A percentile compares a stretch with the other conserved stretches of the same genome.
These are phyloP conservation scores for Xerophyta viscosa DNA, from an alignment of 106 monocot species.

Conservation along the genomic window DNA sequence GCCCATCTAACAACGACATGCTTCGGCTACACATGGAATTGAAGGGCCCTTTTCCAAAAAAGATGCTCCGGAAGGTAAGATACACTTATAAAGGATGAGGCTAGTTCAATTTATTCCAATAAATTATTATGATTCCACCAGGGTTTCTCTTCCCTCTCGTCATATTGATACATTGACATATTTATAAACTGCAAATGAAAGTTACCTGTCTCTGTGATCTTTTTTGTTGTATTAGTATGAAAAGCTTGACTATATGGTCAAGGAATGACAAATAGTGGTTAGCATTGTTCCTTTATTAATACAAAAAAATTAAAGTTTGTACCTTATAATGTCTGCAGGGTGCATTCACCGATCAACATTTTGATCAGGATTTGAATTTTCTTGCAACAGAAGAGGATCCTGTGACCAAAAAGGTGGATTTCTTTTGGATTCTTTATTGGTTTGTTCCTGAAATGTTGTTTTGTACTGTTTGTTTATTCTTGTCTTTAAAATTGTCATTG, in stretches of 20 bases:
- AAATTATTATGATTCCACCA: no score
- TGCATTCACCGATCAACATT: conserved; percentile 70
- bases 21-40: conserved; percentile 96
- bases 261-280: no score
- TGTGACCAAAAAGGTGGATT: conserved; percentile 81
- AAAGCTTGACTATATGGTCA: no score
- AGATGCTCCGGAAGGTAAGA: conserved; percentile 89
- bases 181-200: no score
- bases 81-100: background rate
- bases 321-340: no score
- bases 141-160: no score
- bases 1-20: conserved; percentile 96
- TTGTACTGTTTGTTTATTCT: no score
- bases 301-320: no score
- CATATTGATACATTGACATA: no score
- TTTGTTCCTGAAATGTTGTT: background rate
- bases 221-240: no score
- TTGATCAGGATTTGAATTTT: conserved; percentile 94
- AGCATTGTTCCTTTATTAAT: no score
- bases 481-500: conserved; percentile 7
- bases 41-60: conserved; percentile 93
- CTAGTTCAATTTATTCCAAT: background rate
- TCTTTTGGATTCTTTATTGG: conserved; percentile 1
- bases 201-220: no score
- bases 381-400: conserved; percentile 96